Conservation (phyloP, 2,329 filamentous ascomycete species). For the Orbilia javanica region DNA sequence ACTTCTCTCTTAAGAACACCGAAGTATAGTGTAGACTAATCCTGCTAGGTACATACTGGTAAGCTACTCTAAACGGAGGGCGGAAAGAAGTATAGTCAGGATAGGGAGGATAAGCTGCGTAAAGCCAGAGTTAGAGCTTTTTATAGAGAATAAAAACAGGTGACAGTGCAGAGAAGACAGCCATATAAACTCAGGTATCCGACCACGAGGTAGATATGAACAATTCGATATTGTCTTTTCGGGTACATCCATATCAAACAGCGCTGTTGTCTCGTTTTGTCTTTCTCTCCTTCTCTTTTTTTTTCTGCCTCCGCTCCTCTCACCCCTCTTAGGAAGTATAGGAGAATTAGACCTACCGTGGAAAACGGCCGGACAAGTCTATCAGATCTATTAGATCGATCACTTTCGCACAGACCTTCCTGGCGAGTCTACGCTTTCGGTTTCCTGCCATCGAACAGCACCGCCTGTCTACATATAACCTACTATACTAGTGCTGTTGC, state of each 20-base stretch:
- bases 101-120: constrained; percentile 20
- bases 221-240: not conserved
- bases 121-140: constrained; percentile 18
- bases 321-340: not conserved
- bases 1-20: constrained; percentile 18
- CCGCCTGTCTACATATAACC: not conserved
- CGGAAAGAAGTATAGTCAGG: constrained; percentile 40
- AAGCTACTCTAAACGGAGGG: constrained; percentile 54
- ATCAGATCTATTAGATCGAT: constrained; percentile 11
- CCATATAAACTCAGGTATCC: constrained; percentile 21
- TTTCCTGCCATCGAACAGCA: constrained; percentile 9
- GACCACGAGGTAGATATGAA: constrained; percentile 1
- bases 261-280: not conserved
- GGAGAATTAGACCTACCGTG: constrained; percentile 8
- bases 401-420: constrained; percentile 53
- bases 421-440: constrained; percentile 24
- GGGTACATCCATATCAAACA: not conserved
- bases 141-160: constrained; percentile 21
- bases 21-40: constrained; percentile 34
- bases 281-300: not conserved
- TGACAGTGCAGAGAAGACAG: not conserved
- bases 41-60: constrained; percentile 44
- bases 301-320: not conserved
- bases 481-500: not conserved
- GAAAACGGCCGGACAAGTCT: not conserved